Conservation (phyloP, 2,329 filamentous ascomycete genomes). For the Penicillium olsonii region DNA sequence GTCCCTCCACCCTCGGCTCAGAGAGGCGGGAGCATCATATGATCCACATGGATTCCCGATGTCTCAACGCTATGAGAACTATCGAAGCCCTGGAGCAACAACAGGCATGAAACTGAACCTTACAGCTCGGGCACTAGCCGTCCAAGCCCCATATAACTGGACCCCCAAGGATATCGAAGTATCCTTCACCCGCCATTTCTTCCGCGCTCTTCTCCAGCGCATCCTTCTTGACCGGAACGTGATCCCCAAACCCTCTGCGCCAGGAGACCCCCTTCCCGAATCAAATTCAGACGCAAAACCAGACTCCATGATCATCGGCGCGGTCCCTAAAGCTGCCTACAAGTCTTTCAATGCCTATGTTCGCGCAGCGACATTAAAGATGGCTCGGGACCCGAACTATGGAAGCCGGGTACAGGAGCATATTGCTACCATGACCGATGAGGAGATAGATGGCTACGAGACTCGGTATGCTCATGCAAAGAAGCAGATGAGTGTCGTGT, state of each 20-base stretch:
- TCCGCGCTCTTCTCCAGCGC: conserved; percentile 82
- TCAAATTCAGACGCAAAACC: conserved; percentile 48
- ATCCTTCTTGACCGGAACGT: conserved; percentile 87
- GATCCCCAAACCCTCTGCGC: conserved; percentile 57
- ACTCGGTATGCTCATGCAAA: conserved; percentile 63
- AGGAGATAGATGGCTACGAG: conserved; percentile 74
- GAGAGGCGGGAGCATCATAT: conserved; percentile 67
- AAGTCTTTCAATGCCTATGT: conserved; percentile 74
- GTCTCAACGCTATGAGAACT: conserved; percentile 68
- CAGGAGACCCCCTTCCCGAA: conserved; percentile 28
- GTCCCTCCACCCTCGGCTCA: conserved; percentile 70
- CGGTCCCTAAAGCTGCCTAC: conserved; percentile 78
- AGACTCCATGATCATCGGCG: conserved; percentile 78
- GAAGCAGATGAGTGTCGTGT: conserved; percentile 82
- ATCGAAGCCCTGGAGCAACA: conserved; percentile 55
- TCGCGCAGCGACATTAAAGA: conserved; percentile 75
- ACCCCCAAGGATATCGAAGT: conserved; percentile 72
- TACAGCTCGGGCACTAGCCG: conserved; percentile 96
- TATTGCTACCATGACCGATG: conserved; percentile 70
- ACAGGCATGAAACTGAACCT: conserved; percentile 82
- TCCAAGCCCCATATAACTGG: conserved; percentile 95
- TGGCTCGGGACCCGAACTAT: conserved; percentile 63
- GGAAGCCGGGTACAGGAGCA: conserved; percentile 64
- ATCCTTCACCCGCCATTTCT: conserved; percentile 94
- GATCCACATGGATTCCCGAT: conserved; percentile 95